Conservation (phyloP, 495 filamentous ascomycete species). For the Xylaria longipes region DNA sequence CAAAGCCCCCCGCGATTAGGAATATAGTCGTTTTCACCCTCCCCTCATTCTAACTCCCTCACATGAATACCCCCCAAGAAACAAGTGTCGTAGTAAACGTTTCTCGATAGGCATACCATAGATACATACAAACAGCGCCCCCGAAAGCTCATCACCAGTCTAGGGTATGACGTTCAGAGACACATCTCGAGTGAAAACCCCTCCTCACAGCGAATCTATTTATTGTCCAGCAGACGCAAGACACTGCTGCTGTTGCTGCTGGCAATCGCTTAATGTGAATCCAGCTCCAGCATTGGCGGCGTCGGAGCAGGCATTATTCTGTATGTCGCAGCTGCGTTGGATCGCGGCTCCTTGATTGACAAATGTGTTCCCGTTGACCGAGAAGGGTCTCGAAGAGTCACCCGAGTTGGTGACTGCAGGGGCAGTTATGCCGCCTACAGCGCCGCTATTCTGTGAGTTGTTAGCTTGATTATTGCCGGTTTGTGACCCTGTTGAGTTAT, state of each 20-base stretch:
- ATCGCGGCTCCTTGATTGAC: constrained; percentile 48
- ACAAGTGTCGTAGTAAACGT: constrained; percentile 10
- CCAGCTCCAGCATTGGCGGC: constrained; percentile 48
- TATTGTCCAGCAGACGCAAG: constrained; percentile 11
- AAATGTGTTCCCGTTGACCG: constrained; percentile 60
- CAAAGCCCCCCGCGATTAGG: constrained; percentile 18
- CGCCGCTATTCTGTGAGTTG: constrained; percentile 28
- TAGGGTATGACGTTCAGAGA: constrained; percentile 9
- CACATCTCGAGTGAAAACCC: not conserved
- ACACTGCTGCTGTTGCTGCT: constrained; percentile 44
- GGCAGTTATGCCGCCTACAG: constrained; percentile 44
- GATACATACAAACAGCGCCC: constrained; percentile 9
- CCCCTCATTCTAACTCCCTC: constrained; percentile 8
- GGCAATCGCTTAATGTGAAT: constrained; percentile 50
- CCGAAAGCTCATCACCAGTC: not conserved
- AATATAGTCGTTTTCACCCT: constrained; percentile 14
- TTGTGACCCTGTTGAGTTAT: constrained; percentile 14
- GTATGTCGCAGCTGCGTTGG: constrained; percentile 52
- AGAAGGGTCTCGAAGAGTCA: constrained; percentile 53
- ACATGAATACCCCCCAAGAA: not conserved
- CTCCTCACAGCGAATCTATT: not conserved
- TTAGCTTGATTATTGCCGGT: constrained; percentile 31
- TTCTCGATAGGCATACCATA: constrained; percentile 4
- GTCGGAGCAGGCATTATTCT: constrained; percentile 58
- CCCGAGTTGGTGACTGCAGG: constrained; percentile 48